These are phyloP conservation scores for Geosmithia flava DNA, from an alignment of 2,329 filamentous ascomycete genomes.

Conservation along the genomic window DNA sequence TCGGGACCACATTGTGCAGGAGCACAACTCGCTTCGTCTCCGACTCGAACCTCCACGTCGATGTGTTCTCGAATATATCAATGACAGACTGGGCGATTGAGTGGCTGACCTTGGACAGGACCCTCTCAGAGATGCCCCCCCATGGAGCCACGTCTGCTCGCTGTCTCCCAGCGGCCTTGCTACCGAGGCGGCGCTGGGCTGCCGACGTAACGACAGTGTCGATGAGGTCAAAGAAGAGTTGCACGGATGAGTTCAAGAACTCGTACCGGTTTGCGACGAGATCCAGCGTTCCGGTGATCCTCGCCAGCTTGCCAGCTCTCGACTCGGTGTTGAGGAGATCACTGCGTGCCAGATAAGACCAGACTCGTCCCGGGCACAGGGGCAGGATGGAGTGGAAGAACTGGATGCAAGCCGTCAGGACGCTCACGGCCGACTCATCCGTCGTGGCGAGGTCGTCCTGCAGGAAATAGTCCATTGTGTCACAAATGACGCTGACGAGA, in stretches of 20 bases:
- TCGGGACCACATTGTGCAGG: conserved; percentile 52
- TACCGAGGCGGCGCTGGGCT: conserved; percentile 49
- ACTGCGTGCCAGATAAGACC: conserved; percentile 79
- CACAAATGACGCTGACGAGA: conserved; percentile 69
- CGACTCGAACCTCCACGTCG: conserved; percentile 71
- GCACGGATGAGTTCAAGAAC: conserved; percentile 62
- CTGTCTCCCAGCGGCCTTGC: conserved; percentile 33
- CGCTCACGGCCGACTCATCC: conserved; percentile 53
- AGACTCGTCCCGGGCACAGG: conserved; percentile 72
- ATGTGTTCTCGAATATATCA: conserved; percentile 75
- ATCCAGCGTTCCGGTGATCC: conserved; percentile 73
- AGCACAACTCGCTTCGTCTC: conserved; percentile 58
- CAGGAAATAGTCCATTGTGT: conserved; percentile 65
- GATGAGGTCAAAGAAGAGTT: conserved; percentile 62
- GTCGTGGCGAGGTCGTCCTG: conserved; percentile 43
- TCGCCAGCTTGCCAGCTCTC: conserved; percentile 62
- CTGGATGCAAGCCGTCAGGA: conserved; percentile 59
- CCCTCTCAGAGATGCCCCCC: conserved; percentile 66
- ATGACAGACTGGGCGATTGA: conserved; percentile 65
- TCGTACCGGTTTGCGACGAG: conserved; percentile 64
- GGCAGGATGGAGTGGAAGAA: conserved; percentile 65
- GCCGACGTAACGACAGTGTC: conserved; percentile 62
- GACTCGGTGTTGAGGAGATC: conserved; percentile 67
- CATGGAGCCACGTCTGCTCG: conserved; percentile 40
- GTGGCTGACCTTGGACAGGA: conserved; percentile 57